Evolutionary conservation across 441 rosid genomes (phyloP), one percentile per base, ranked within the genome.

Genomic region (Erodium moschatum): DNA sequence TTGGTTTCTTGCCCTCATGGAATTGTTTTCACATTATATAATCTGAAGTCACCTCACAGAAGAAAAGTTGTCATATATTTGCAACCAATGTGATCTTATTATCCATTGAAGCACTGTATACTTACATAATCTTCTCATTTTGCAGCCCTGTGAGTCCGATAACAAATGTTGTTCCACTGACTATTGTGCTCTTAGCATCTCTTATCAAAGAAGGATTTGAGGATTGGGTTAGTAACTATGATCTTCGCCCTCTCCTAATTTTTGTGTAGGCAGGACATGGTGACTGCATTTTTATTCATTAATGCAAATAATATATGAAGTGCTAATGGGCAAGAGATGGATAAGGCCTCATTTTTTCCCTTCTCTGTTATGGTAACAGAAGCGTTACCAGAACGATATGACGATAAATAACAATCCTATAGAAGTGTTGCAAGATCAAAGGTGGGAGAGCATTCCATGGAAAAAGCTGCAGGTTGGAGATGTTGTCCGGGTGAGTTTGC

Each of bases 381-480:
- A 88, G 76, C 95, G 99, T 27, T 87, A 92, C 76, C 99, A 95
- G 84, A 95, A 95, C 72, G 99, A 95, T 80, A 86, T 90, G 98
- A 70, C 90, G 67, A 86, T 95, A 77, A 95, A 95, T 79, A 90
- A 83, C 81, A 83, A 79, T 80, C 83, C 58, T 42, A 81, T 89
- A 77, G 99, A 95, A 6, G 88, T 95, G 72, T 79, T 95, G 80
- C 96, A 85, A 82, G 89, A 86, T 81, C 90, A 86, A 78, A 85
- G 69, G 75, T 95, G 98, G 99, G 82, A 72, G 77, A 67, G 78
- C 78, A 76, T 87, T 67, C 87, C 99, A 2, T 95, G 98, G 99
- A 83, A 92, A 80, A 91, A 78, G 86, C 81, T 95, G 82, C 99
- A 92, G 83, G 98, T 95, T 75, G 98, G 99, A 80, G 99, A 95